Percentiles rank a stretch among this genome's conserved stretches.
These are phyloP conservation scores for Plenodomus tracheiphilus DNA, from an alignment of 2,329 filamentous ascomycete genomes.

Conservation along the genomic window DNA sequence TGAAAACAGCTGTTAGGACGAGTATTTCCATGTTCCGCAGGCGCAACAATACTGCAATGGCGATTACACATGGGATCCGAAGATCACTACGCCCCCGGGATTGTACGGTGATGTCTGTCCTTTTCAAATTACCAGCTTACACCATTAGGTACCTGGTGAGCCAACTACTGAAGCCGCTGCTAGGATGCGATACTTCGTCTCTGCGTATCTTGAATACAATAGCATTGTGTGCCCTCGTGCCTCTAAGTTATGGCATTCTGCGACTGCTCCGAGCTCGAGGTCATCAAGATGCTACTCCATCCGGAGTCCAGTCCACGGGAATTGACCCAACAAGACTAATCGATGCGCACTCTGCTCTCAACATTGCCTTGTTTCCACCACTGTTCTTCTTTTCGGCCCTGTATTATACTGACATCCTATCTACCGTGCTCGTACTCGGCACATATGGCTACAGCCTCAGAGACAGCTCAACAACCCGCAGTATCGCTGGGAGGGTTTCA, in stretches of 20 bases:
- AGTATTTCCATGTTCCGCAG: constrained; percentile 88
- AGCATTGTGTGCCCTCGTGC: constrained; percentile 42
- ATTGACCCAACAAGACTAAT: constrained; percentile 40
- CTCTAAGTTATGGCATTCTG: constrained; percentile 32
- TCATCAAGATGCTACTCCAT: not conserved
- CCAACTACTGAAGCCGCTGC: constrained; percentile 41
- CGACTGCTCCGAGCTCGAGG: constrained; percentile 14
- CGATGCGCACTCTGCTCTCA: constrained; percentile 67
- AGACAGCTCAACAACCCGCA: constrained; percentile 12
- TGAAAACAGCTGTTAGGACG: constrained; percentile 61
- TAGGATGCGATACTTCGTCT: constrained; percentile 46
- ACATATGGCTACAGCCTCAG: constrained; percentile 62
- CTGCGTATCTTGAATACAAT: constrained; percentile 46
- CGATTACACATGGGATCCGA: constrained; percentile 81
- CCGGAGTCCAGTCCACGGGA: not conserved
- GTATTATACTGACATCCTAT: constrained; percentile 92
- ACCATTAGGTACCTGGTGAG: constrained; percentile 46
- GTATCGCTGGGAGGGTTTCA: constrained; percentile 13
- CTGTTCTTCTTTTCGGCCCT: constrained; percentile 95
- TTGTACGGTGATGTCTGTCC: constrained; percentile 52
- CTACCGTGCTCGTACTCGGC: constrained; percentile 73
- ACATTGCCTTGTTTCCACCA: constrained; percentile 82
- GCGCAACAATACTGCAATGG: constrained; percentile 83
- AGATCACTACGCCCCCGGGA: constrained; percentile 94
- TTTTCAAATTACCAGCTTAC: constrained; percentile 31